Base-by-base conservation (phyloP, 257 asterid genomes). In the Nemophila menziesii region DNA sequence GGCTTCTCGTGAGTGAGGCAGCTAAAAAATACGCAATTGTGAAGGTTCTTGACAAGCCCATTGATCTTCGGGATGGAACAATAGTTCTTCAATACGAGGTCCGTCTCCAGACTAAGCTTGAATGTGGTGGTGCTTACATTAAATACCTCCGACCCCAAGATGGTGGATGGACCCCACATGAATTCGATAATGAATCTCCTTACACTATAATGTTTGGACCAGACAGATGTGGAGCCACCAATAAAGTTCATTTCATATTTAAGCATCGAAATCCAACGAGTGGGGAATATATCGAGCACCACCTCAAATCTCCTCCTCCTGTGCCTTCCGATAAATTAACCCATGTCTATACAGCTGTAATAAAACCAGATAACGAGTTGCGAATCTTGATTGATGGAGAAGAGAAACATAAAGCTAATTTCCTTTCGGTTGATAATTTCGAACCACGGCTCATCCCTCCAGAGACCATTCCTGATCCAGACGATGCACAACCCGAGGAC, bases 191-290 rank as follows among this genome's bases (percentile, higher is more conserved):
- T 3, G 99, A 81, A 24, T 81, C 96, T 1, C 99, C 99, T 20
- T 90, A 81, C 66, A 13, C 99, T 5, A 79, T 90, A 21, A 90
- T 89, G 98, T 89, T 89, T 61, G 98, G 98, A 33, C 98, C 98
- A 5, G 98, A 89, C 46, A 89, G 62, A 68, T 89, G 98, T 59
- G 98, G 98, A 39, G 72, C 78, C 47, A 89, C 95, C 33, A 89
- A 89, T 74, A 89, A 84, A 70, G 98, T 89, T 56, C 98, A 89
- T 73, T 89, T 89, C 71, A 89, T 89, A 37, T 52, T 80, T 62
- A 89, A 84, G 72, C 96, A 89, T 65, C 65, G 76, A 60, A 89
- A 84, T 59, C 98, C 98, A 27, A 80, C 80, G 70, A 74, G 66
- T 46, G 94, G 81, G 46, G 74, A 77, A 56, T 85, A 48, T 43